Evolutionary conservation across 1,139 yeast species (phyloP), one percentile per base, ranked within the genome.

Genomic region (Hansenula sp.): DNA sequence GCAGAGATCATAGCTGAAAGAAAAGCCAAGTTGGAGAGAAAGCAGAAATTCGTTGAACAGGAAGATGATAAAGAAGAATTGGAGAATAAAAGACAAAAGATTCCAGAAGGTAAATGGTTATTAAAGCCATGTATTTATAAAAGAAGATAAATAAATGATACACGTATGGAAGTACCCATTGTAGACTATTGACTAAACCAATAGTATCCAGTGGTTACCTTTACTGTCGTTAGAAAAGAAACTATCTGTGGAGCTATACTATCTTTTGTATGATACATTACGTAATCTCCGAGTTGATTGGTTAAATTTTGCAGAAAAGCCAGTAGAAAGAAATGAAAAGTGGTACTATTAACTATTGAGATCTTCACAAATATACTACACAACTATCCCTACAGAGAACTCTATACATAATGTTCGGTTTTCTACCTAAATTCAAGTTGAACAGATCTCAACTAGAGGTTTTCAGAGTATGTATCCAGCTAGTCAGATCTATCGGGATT

Each of bases 51-150:
- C 53, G 75, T 86, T 37, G 95, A 86, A 53, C 75, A 71, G 26
- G 87, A 82, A 45, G 67, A 75, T 26, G 80, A 78, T 43, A 75
- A 73, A 52, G 83, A 81, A 53, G 69, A 72, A 40, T 65, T 83
- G 40, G 77, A 79, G 42, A 57, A 58, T 36, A 79, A 73, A 52
- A 73, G 94, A 54, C 59, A 63, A n/a, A 65, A 69, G 43, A 61
- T 60, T 9, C 83, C 92, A 0, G 95, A 87, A 56, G 95, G 95
- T 12, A 76, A 83, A 55, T 88, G 96, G 95, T 68, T 89, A 43
- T 71, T 92, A 50, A 92, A 90, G 61, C 98, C 99, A 6, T 92
- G 98, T 66, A 86, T 92, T 45, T 92, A 92, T 64, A 92, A 92
- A 62, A 77, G 96, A 65, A 76, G 98, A 53, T 92, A 29, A 38